Evolutionary conservation across 2,329 filamentous ascomycete genomes (phyloP), one percentile per base, ranked within the genome.

Genomic region (Exserohilum rostratum): DNA sequence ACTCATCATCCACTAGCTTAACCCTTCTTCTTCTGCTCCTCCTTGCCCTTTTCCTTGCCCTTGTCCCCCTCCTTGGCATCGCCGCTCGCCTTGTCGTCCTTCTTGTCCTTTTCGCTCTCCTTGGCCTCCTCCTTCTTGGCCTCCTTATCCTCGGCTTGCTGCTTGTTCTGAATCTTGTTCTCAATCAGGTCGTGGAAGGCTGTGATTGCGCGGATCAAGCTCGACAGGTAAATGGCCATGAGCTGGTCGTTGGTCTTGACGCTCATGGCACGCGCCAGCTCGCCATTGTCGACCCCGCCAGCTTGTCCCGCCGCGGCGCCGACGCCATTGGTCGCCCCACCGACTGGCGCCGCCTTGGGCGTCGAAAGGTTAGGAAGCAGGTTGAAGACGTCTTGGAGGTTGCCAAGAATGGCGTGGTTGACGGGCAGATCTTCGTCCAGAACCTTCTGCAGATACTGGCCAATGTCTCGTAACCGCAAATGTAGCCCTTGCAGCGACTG

Each of bases 361-460:
- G 92, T 96, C 9, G 91, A 93, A 47, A 99, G 85, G 78, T 99
- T 99, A 43, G 95, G 95, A 20, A 99, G 87, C 38, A 99, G 87
- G 79, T 99, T 99, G 84, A 99, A 99, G 58, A 98, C 91, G 72
- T 99, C 95, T 80, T 99, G 95, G n/a, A 99, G 87, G 73, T 97
- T 96, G 64, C 93, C 95, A 25, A 99, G 85, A 59, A 99, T 98
- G 52, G 92, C 91, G 74, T 99, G 95, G 80, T 99, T 99, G 72
- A 98, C 89, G 4, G 95, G 95, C 31, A 99, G 84, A 68, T 96
- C 88, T 66, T 90, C 90, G 73, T 96, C 91, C 53, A 97, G 87
- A 9, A 99, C 95, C 77, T 97, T 98, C 76, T 96, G 90, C 25
- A 99, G 86, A 77, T 99, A 99, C 67, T 90, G 85, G 55, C 93